phyloP scores from a whole-genome alignment of 768 basidiomycete species.

The Boletus rubropictus region DNA sequence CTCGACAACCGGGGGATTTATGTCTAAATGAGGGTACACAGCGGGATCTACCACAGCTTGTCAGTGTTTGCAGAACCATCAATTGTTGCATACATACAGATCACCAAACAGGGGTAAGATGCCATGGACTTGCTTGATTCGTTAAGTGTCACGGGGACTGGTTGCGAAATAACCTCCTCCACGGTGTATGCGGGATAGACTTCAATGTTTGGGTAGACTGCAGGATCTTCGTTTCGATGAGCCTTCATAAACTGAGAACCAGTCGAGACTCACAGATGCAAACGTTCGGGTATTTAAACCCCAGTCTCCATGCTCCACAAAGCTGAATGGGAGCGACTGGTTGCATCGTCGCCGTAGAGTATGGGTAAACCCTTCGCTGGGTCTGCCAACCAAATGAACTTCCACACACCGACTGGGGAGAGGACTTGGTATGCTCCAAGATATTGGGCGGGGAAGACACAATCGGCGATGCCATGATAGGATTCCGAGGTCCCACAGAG shows the following conservation, averaged over 20 bases:
- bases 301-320: constrained; percentile 6
- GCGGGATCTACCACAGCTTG: constrained; percentile 29
- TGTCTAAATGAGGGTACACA: constrained; percentile 37
- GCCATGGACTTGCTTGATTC: constrained; percentile 1
- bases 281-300: constrained; percentile 11
- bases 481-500: constrained; percentile 51
- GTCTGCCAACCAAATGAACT: constrained; percentile 22
- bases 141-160: background rate
- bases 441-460: constrained; percentile 28
- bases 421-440: background rate
- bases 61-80: constrained; percentile 5
- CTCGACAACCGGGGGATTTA: constrained; percentile 35
- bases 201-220: constrained; percentile 37
- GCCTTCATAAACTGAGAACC: background rate
- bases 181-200: constrained; percentile 33
- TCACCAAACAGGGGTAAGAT: constrained; percentile 32
- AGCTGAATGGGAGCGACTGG: constrained; percentile 6
- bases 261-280: constrained; percentile 16
- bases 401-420: constrained; percentile 6
- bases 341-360: background rate
- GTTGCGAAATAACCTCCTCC: background rate
- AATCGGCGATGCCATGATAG: constrained; percentile 35
- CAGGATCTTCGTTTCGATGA: constrained; percentile 30
- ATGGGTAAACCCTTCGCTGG: constrained; percentile 18
- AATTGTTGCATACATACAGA: constrained; percentile 27